Evolutionary conservation across 495 filamentous ascomycete species (phyloP).

Genomic region (Bombardia bombarda): DNA sequence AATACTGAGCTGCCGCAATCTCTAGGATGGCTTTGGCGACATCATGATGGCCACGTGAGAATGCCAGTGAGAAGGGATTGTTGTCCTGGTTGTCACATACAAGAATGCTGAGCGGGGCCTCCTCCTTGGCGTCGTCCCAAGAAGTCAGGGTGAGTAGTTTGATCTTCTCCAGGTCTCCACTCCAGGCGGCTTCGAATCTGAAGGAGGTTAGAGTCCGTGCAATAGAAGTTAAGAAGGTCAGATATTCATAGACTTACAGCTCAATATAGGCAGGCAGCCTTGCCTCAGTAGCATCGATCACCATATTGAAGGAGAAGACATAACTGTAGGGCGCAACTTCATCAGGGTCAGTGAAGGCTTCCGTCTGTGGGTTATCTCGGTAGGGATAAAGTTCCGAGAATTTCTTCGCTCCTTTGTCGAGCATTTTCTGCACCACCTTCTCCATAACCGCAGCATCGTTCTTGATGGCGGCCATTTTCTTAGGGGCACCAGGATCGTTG

Average conservation of each 20-base stretch:
- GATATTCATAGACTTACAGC: constrained; percentile 24
- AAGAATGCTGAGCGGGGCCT: constrained; percentile 54
- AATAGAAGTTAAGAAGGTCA: background rate
- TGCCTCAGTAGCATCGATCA: constrained; percentile 43
- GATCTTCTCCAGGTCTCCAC: constrained; percentile 53
- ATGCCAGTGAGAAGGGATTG: constrained; percentile 55
- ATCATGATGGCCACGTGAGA: constrained; percentile 52
- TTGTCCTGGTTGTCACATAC: constrained; percentile 35
- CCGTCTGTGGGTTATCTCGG: background rate
- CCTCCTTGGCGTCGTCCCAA: constrained; percentile 38
- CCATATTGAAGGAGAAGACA: constrained; percentile 36
- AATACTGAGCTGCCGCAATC: constrained; percentile 59
- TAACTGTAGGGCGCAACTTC: constrained; percentile 41
- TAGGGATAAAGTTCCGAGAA: constrained; percentile 57
- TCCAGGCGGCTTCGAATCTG: constrained; percentile 62
- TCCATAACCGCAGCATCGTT: constrained; percentile 42
- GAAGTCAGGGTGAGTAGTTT: constrained; percentile 38
- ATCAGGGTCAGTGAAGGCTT: background rate
- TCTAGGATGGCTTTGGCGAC: constrained; percentile 56
- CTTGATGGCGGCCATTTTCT: constrained; percentile 46
- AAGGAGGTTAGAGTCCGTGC: constrained; percentile 19
- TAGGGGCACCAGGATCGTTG: constrained; percentile 26
- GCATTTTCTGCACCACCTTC: constrained; percentile 42
- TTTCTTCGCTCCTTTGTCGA: constrained; percentile 53
- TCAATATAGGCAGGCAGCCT: constrained; percentile 49